Conservation (phyloP, 305 asterid species). For the Euphrasia arctica region DNA sequence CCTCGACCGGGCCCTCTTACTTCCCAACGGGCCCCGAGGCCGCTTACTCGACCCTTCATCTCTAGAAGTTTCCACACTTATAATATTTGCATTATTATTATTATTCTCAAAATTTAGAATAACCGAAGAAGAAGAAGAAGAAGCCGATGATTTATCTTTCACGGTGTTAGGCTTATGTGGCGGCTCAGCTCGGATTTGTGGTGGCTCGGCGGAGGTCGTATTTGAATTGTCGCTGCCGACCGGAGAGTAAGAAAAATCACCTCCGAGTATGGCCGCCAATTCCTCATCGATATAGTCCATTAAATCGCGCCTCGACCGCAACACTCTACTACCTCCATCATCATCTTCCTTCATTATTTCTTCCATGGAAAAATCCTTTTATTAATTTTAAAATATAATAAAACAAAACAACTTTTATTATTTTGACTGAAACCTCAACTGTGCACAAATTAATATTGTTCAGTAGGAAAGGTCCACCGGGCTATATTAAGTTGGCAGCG, state of each 20-base stretch:
- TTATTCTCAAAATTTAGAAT: constrained; percentile 21
- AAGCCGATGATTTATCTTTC: too few species aligned
- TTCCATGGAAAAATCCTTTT: neutral
- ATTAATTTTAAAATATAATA: too few species aligned
- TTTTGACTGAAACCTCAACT: too few species aligned
- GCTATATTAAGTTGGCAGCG: too few species aligned
- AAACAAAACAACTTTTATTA: too few species aligned
- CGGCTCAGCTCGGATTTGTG: constrained; percentile 7
- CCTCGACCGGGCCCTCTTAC: constrained; percentile 23
- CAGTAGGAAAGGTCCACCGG: too few species aligned
- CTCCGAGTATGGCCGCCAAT: constrained; percentile 28
- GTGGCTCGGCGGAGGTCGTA: constrained; percentile 13
- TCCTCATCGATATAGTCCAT: constrained; percentile 31
- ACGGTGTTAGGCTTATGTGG: neutral
- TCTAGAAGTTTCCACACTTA: neutral
- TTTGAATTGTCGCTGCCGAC: constrained; percentile 14
- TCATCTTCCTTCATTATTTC: neutral
- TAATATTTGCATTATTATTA: neutral
- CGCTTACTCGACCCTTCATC: neutral
- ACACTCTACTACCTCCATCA: neutral
- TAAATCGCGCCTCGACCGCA: constrained; percentile 1
- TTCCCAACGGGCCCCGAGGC: neutral
- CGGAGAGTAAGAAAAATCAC: constrained; percentile 20
- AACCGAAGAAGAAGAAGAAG: neutral
- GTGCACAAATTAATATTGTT: too few species aligned